Conservation (phyloP, 495 filamentous ascomycete genomes). For the Pseudevernia furfuracea region DNA sequence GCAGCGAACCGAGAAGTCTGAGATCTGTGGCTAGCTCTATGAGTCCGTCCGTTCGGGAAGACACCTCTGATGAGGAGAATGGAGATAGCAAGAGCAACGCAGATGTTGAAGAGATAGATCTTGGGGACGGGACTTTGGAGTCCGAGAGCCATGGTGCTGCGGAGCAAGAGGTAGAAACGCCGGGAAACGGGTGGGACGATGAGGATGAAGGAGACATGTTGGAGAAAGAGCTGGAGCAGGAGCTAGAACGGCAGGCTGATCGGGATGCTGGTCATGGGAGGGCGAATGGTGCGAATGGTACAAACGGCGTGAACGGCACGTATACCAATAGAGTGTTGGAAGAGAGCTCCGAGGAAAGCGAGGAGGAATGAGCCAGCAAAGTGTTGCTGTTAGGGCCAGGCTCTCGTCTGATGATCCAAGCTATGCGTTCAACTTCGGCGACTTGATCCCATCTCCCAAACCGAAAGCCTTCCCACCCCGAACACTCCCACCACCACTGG, state of each 20-base stretch:
- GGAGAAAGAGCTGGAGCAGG: slow-evolving; percentile 24
- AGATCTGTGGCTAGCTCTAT: slow-evolving; percentile 27
- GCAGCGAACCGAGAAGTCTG: slow-evolving; percentile 25
- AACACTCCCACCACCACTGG: slow-evolving; percentile 33
- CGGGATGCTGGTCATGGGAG: slow-evolving; percentile 19
- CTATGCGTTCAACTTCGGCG: slow-evolving; percentile 4
- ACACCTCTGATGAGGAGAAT: slow-evolving; percentile 18
- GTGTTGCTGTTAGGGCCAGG: neutral
- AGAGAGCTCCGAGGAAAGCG: slow-evolving; percentile 27
- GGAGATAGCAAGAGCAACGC: slow-evolving; percentile 16
- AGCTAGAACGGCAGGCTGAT: slow-evolving; percentile 25
- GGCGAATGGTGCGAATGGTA: slow-evolving; percentile 1
- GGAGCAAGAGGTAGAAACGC: slow-evolving; percentile 11
- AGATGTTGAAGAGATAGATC: slow-evolving; percentile 24
- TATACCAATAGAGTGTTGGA: slow-evolving; percentile 9
- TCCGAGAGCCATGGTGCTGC: slow-evolving; percentile 6
- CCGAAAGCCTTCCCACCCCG: neutral
- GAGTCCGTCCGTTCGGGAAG: slow-evolving; percentile 21
- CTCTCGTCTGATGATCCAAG: neutral
- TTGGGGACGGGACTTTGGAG: slow-evolving; percentile 9
- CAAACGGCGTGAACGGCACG: neutral
- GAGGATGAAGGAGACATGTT: slow-evolving; percentile 17
- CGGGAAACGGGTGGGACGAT: slow-evolving; percentile 16
- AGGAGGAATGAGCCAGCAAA: slow-evolving; percentile 23
- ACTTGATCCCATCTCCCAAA: slow-evolving; percentile 10